Base-by-base conservation (phyloP, 495 filamentous ascomycete genomes). In the Podospora pseudopauciseta region DNA sequence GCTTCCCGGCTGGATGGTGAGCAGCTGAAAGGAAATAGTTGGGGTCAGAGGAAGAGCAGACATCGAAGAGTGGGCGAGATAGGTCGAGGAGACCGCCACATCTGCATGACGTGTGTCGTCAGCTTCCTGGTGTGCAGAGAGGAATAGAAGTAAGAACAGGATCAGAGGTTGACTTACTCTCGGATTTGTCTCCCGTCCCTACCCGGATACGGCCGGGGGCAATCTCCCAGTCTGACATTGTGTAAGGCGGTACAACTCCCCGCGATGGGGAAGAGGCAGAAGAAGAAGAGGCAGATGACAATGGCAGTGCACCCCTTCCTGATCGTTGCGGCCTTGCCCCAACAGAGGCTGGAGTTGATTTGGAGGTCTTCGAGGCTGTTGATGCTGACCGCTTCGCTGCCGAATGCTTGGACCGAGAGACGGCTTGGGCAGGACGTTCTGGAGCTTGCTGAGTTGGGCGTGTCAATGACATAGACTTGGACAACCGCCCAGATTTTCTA, bases 221-320 rank as follows among this genome's bases (percentile, higher is more conserved):
- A 39, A 69, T 67, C 30, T 72, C 70, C 70, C 70, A 72, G 15
- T 62, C 62, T 0, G 69, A 60, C 69, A 66, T 68, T 19, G 27
- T 63, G 28, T 58, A 16, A 5, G 58, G 34, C 49, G 39, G 39
- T 11, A 49, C 13, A 5, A 11, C 39, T 49, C 5, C 39, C 15
- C 15, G 39, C 30, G 30, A 32, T 5, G 30, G 1, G 4, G 30
- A 32, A 32, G 4, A 32, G 30, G 30, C 4, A 16, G 39, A 49
- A 11, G 39, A 49, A 49, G 39, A 49, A 49, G 39, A 16, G 2
- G 13, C 7, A 16, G 39, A 49, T 16, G 39, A 49, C 13, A 32
- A 32, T 32, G 30, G 30, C 30, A 6, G 30, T 32, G 7, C 30
- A 32, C 9, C 39, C 15, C 13, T 11, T 49, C 13, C 39, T 13